These are phyloP conservation scores for Pseudocohnilembus persalinus DNA, from an alignment of 169 alveolate species.

Conservation along the genomic window DNA sequence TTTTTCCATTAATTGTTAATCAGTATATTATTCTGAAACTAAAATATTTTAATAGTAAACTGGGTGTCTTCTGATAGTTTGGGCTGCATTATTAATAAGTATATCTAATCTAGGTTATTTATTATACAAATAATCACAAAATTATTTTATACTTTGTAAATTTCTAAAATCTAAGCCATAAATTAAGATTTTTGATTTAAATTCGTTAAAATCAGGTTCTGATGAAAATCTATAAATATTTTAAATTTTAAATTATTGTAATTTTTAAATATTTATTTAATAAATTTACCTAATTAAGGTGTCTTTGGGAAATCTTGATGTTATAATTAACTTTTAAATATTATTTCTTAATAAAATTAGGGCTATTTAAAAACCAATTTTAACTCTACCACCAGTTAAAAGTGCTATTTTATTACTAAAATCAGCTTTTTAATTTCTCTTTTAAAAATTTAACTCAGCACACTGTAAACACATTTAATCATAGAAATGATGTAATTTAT, in stretches of 20 bases:
- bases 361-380: slow-evolving; percentile 68
- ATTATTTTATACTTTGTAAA: slow-evolving; percentile 57
- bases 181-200: slow-evolving; percentile 51
- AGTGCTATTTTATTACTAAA: slow-evolving; percentile 68
- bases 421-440: slow-evolving; percentile 59
- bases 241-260: slow-evolving; percentile 8
- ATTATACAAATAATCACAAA: slow-evolving; percentile 59
- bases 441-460: slow-evolving; percentile 64
- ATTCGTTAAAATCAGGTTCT: slow-evolving; percentile 51
- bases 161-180: slow-evolving; percentile 71
- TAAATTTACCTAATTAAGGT: slow-evolving; percentile 51
- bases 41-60: slow-evolving; percentile 48
- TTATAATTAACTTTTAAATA: slow-evolving; percentile 57
- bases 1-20: not conserved
- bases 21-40: slow-evolving; percentile 33
- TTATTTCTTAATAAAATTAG: slow-evolving; percentile 57
- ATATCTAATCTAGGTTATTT: slow-evolving; percentile 66
- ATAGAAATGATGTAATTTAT: slow-evolving; percentile 62
- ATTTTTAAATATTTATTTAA: slow-evolving; percentile 57
- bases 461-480: slow-evolving; percentile 63
- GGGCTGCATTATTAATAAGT: slow-evolving; percentile 77
- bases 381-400: slow-evolving; percentile 78
- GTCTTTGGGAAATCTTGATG: slow-evolving; percentile 77
- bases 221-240: slow-evolving; percentile 28
- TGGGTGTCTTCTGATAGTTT: slow-evolving; percentile 67